phyloP scores from a whole-genome alignment of 192 early-diverging fungal species.

The Kappamyces sp. region DNA sequence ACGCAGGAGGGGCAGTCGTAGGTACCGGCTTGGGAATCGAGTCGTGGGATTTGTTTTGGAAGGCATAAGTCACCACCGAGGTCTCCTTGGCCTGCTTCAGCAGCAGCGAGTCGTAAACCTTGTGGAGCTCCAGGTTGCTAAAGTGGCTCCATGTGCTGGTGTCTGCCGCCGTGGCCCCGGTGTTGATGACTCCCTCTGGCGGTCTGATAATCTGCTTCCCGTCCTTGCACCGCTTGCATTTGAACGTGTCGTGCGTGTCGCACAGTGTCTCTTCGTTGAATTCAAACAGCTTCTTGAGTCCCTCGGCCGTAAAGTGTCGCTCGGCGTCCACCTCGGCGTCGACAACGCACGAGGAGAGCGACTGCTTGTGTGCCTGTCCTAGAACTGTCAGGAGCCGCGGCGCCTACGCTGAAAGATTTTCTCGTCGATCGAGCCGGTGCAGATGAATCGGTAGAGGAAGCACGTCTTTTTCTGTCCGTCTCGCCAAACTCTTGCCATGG shows the following conservation, averaged over 20 bases:
- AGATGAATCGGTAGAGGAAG: constrained; percentile 96
- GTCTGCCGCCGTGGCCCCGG: constrained; percentile 41
- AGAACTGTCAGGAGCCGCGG: constrained; percentile 20
- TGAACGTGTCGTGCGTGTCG: constrained; percentile 97
- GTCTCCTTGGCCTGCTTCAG: constrained; percentile 29
- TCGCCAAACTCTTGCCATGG: constrained; percentile 10
- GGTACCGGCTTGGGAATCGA: too few species aligned
- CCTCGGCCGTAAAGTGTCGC: constrained; percentile 87
- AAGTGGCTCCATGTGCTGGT: constrained; percentile 55
- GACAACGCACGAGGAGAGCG: constrained; percentile 86
- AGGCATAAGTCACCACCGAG: constrained; percentile 37
- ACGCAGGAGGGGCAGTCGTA: too few species aligned
- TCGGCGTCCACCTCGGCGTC: constrained; percentile 91
- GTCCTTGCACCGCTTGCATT: constrained; percentile 82
- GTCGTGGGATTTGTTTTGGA: constrained; percentile 43
- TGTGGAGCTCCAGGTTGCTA: constrained; percentile 30
- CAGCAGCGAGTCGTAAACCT: constrained; percentile 35
- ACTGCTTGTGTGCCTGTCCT: constrained; percentile 64
- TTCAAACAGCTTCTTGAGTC: constrained; percentile 84
- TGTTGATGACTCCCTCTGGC: constrained; percentile 35
- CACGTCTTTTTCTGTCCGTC: constrained; percentile 69
- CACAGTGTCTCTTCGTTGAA: constrained; percentile 63
- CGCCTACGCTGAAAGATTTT: constrained; percentile 97
- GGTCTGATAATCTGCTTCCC: constrained; percentile 72
- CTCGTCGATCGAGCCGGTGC: constrained; percentile 97